Percentiles rank a stretch among this genome's conserved stretches.
Evolutionary conservation across 148 eudicot genomes (phyloP).

Genomic region (Mesembryanthemum crystallinum): DNA sequence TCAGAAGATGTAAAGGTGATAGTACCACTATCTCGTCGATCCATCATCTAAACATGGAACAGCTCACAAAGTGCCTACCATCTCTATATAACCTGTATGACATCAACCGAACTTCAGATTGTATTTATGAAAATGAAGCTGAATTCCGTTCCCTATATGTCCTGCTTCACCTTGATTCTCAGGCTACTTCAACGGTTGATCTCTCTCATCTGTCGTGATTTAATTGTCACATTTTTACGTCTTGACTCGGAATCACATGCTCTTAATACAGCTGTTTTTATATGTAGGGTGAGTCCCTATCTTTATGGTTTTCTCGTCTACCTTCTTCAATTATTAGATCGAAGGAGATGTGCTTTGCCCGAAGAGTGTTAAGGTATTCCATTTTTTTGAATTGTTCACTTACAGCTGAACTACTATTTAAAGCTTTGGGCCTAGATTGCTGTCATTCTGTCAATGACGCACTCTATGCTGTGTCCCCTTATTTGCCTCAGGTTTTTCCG

Average conservation of each 20-base stretch:
- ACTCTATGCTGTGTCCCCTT: neutral
- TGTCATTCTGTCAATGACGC: neutral
- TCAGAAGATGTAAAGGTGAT: conserved; percentile 47
- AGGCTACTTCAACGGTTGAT: conserved; percentile 51
- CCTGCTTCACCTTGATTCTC: conserved; percentile 75
- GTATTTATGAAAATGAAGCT: conserved; percentile 55
- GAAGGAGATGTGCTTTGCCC: conserved; percentile 72
- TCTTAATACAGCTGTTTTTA: conserved; percentile 14
- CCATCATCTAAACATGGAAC: conserved; percentile 77
- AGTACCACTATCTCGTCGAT: conserved; percentile 48
- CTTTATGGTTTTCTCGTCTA: conserved; percentile 70
- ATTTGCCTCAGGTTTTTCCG: conserved; percentile 53
- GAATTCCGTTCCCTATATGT: conserved; percentile 78
- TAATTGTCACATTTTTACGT: conserved; percentile 7
- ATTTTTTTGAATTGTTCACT: neutral
- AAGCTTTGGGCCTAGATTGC: neutral
- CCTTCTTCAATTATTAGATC: conserved; percentile 51
- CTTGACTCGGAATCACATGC: conserved; percentile 6
- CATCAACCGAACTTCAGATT: conserved; percentile 46
- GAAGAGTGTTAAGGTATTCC: conserved; percentile 65
- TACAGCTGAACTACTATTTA: conserved; percentile 3
- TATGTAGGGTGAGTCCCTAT: conserved; percentile 67
- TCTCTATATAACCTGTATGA: conserved; percentile 70
- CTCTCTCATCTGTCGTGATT: conserved; percentile 18
- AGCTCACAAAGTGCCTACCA: conserved; percentile 70